Evolutionary conservation across 2,329 filamentous ascomycete species (phyloP), one percentile per base, ranked within the genome.

Genomic region (Diplodia mutila): DNA sequence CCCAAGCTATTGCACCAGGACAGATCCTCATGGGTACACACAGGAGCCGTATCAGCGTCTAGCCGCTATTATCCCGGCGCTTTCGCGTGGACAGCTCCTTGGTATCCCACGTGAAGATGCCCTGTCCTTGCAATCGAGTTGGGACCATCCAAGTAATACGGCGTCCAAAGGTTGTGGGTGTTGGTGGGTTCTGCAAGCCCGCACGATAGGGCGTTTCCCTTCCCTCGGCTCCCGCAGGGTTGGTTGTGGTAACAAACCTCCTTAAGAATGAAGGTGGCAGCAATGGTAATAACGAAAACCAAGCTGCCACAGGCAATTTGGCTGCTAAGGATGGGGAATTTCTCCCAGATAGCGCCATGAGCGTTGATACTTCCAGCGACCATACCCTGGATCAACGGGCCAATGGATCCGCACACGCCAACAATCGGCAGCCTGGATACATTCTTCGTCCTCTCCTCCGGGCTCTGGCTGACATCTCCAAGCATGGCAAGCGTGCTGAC

Each of bases 401-500:
- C 82, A 64, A 83, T 73, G 54, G 81, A 81, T 42, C 82, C 82
- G 68, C 79, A 82, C 0, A 81, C 75, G 34, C 80, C 78, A 67
- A 83, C 76, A 14, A 83, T 70, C n/a, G 82, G 82, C 3, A 84
- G 72, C 21, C 78, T 73, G 4, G 81, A 78, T 29, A 83, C 80
- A 52, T 80, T 79, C 70, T 73, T 78, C 8, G 77, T 78, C 67
- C 81, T 77, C 51, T 76, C 75, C n/a, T 75, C 71, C 6, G 74
- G 73, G 37, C 72, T 77, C 21, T 69, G 68, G 67, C 80, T 81
- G 68, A 82, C 68, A 68, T 84, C 82, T 18, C 81, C 81, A 63
- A 84, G 76, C 82, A 84, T 83, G 2, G 81, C 80, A 67, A 83
- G 73, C 4, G 76, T 79, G 4, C 81, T 79, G 34, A 82, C 80